Evolutionary conservation across 345 rosid species (phyloP).

Genomic region (Laguncularia racemosa): DNA sequence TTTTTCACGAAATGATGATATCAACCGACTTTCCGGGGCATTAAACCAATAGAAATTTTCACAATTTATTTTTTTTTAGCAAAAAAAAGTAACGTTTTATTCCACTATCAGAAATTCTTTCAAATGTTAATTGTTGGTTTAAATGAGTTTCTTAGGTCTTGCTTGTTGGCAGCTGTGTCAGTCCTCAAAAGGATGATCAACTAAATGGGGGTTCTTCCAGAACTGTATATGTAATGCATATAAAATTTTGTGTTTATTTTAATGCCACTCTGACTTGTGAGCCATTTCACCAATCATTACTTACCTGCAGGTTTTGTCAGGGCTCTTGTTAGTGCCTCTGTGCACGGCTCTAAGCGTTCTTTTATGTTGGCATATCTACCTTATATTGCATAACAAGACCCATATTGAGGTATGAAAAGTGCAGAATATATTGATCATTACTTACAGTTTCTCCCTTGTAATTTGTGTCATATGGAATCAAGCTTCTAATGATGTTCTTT

Average conservation of each 20-base stretch:
- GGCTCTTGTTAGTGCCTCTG: conserved; percentile 57
- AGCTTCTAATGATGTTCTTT: background rate
- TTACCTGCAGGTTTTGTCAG: conserved; percentile 57
- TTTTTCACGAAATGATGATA: too few relatives aligned
- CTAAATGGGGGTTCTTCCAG: conserved; percentile 49
- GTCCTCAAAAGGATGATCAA: conserved; percentile 47
- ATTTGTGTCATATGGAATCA: conserved; percentile 1
- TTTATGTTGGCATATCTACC: conserved; percentile 86
- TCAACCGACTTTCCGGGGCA: background rate
- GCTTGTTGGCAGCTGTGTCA: conserved; percentile 78
- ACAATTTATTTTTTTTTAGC: too few relatives aligned
- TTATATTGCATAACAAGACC: conserved; percentile 76
- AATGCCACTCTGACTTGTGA: conserved; percentile 1
- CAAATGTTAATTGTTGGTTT: background rate
- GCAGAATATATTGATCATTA: background rate
- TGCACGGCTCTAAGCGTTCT: conserved; percentile 60
- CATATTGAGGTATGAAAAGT: conserved; percentile 63
- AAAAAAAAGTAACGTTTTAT: too few relatives aligned
- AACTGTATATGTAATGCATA: conserved; percentile 51
- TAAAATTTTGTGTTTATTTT: conserved; percentile 8
- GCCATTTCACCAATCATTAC: conserved; percentile 10
- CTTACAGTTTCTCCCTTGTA: background rate
- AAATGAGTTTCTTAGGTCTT: conserved; percentile 43
- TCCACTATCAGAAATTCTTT: background rate
- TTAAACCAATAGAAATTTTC: background rate